Evolutionary conservation across 2,329 filamentous ascomycete species (phyloP), one percentile per base, ranked within the genome.

Genomic region (Aplosporella prunicola): DNA sequence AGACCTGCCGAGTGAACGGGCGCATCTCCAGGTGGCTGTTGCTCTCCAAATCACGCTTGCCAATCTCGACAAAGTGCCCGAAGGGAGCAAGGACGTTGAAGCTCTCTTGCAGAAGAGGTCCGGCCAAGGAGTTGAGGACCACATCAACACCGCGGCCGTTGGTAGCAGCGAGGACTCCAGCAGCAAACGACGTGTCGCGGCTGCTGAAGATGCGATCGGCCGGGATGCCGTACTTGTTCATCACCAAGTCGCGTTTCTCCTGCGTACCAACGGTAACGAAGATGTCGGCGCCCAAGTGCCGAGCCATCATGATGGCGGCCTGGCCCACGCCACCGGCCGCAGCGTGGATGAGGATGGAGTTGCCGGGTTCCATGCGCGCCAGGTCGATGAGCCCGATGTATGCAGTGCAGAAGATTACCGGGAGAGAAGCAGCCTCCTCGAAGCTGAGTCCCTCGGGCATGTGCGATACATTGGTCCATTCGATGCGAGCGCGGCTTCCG

Each of bases 111-210:
- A 60, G 45, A 2, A 46, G 25, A 13, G 52, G 43, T 1, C 58
- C 57, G 2, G 45, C 31, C 3, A 50, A 39, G 4, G 49, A 51
- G 40, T 61, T 61, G 26, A 61, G 42, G 8, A 60, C 46, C 5
- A 61, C 51, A 38, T 62, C 55, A 2, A 61, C 54, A 10, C 59
- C 59, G 4, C 39, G 25, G 14, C 43, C 45, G 1, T 45, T 35
- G 0, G 58, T 62, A 20, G 41, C 28, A 5, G 43, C 28, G 31
- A 39, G 32, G 3, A 62, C 37, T 4, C 36, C 52, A 8, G 39
- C 37, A 2, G 38, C 47, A 32, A 62, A 62, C 14, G 42, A 43
- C 2, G 40, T 35, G 26, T 57, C 48, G 13, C 53, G 40, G 35
- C 44, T 50, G 38, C 38, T 43, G 42, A 61, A 56, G 39, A 61